Percentiles rank a stretch among this genome's conserved stretches.
phyloP scores from a whole-genome alignment of 2,329 filamentous ascomycete genomes.

The Hymenoscyphus salicellus region DNA sequence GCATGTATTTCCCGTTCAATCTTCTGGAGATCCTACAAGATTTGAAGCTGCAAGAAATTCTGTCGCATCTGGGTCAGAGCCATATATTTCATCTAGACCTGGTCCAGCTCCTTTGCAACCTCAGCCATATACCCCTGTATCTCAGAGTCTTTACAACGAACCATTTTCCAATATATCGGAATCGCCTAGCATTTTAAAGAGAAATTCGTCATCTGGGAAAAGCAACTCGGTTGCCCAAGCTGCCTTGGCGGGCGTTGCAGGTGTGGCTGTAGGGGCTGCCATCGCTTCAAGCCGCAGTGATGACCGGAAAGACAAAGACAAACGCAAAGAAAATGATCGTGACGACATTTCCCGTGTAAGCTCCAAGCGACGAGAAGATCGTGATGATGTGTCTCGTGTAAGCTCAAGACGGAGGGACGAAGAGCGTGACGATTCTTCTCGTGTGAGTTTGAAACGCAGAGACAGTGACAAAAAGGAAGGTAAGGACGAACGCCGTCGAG shows the following conservation, averaged over 20 bases:
- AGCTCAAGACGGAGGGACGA: conserved; percentile 8
- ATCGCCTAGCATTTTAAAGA: conserved; percentile 26
- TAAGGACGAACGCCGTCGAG: conserved; percentile 25
- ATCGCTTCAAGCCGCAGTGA: conserved; percentile 40
- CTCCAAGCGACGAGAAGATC: conserved; percentile 21
- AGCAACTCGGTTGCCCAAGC: conserved; percentile 43
- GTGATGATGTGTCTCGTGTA: conserved; percentile 12
- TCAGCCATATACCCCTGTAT: conserved; percentile 72
- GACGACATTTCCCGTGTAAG: conserved; percentile 4
- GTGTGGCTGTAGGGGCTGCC: conserved; percentile 48
- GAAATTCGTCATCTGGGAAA: conserved; percentile 35
- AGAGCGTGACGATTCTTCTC: conserved; percentile 20
- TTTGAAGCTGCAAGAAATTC: conserved; percentile 58
- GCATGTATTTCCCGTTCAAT: conserved; percentile 62
- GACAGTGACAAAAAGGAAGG: conserved; percentile 23
- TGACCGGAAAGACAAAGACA: conserved; percentile 30
- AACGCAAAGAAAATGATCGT: conserved; percentile 21
- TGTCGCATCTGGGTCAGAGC: conserved; percentile 42
- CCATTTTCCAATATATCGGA: conserved; percentile 35
- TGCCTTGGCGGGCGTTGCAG: conserved; percentile 49
- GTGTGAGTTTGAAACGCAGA: conserved; percentile 17
- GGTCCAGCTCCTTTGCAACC: conserved; percentile 73
- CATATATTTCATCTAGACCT: conserved; percentile 47
- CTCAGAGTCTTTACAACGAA: conserved; percentile 63
- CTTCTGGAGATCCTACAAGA: conserved; percentile 59